Percentiles rank a stretch among this genome's conserved stretches.
Conservation (phyloP, 805 yeast species). For the Lipomyces mesembrius region DNA sequence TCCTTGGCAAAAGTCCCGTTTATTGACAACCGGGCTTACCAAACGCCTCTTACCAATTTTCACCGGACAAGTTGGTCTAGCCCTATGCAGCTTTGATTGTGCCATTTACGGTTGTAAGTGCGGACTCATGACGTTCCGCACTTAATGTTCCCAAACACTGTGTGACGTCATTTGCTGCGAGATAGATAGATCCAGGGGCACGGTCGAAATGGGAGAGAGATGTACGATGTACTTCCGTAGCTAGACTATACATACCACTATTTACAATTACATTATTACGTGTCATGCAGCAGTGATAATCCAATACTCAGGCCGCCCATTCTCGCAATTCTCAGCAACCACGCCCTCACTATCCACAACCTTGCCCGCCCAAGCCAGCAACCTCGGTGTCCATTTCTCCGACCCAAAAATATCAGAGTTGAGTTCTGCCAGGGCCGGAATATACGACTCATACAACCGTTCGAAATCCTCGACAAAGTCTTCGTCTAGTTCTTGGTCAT, state of each 20-base stretch:
- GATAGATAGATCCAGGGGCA: too few relatives aligned
- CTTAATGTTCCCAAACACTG: too few relatives aligned
- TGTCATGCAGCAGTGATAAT: not conserved
- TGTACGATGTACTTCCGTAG: too few relatives aligned
- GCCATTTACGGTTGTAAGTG: not conserved
- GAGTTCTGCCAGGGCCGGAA: slow-evolving; percentile 17
- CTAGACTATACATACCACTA: too few relatives aligned
- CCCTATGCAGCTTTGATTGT: not conserved
- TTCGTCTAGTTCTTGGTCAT: slow-evolving; percentile 12
- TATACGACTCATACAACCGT: slow-evolving; percentile 7
- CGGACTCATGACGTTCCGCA: too few relatives aligned
- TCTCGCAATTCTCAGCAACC: slow-evolving; percentile 5
- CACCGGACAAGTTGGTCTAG: not conserved
- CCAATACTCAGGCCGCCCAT: slow-evolving; percentile 12
- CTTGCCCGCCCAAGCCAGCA: slow-evolving; percentile 31
- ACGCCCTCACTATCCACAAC: slow-evolving; percentile 29
- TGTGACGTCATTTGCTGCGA: too few relatives aligned
- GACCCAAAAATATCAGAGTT: slow-evolving; percentile 11
- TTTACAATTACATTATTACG: too few relatives aligned
- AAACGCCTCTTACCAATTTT: not conserved
- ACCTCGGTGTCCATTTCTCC: slow-evolving; percentile 19
- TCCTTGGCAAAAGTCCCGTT: too few relatives aligned
- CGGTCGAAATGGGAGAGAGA: too few relatives aligned
- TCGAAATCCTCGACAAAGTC: slow-evolving; percentile 27
- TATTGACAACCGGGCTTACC: not conserved